These are phyloP conservation scores for Rutstroemia sp. DNA, from an alignment of 2,329 filamentous ascomycete genomes.

Conservation along the genomic window DNA sequence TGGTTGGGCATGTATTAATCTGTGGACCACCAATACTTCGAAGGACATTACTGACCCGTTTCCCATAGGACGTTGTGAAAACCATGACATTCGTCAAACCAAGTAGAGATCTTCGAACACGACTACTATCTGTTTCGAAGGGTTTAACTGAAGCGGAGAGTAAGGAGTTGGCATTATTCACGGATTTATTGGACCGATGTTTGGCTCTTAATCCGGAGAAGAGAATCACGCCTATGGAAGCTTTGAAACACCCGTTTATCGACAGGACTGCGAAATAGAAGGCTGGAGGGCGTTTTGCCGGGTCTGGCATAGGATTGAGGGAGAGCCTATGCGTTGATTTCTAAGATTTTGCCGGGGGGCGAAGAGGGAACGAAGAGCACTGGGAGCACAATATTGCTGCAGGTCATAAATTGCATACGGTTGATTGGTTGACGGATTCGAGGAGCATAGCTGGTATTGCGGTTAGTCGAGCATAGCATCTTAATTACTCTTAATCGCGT, in stretches of 20 bases:
- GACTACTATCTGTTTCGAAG: constrained; percentile 66
- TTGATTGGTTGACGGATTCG: not conserved
- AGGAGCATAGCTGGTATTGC: no score
- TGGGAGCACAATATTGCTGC: no score
- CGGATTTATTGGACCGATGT: constrained; percentile 83
- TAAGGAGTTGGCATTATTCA: constrained; percentile 74
- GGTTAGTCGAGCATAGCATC: no score
- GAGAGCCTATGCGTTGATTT: no score
- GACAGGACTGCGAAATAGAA: constrained; percentile 12
- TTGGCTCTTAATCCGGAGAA: constrained; percentile 88
- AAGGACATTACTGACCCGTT: not conserved
- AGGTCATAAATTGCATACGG: no score
- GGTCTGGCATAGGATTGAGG: no score
- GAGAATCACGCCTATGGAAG: constrained; percentile 78
- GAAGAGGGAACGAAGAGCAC: no score
- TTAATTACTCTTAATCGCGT: not conserved
- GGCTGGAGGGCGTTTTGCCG: no score
- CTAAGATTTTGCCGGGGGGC: no score
- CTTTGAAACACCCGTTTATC: constrained; percentile 85
- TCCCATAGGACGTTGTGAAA: constrained; percentile 50
- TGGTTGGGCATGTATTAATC: not conserved
- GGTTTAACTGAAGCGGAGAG: constrained; percentile 67
- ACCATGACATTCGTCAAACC: constrained; percentile 66
- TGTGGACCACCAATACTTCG: not conserved
- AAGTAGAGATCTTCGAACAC: constrained; percentile 71